phyloP scores from a whole-genome alignment of 2,329 filamentous ascomycete genomes.

The Didymella pomorum region DNA sequence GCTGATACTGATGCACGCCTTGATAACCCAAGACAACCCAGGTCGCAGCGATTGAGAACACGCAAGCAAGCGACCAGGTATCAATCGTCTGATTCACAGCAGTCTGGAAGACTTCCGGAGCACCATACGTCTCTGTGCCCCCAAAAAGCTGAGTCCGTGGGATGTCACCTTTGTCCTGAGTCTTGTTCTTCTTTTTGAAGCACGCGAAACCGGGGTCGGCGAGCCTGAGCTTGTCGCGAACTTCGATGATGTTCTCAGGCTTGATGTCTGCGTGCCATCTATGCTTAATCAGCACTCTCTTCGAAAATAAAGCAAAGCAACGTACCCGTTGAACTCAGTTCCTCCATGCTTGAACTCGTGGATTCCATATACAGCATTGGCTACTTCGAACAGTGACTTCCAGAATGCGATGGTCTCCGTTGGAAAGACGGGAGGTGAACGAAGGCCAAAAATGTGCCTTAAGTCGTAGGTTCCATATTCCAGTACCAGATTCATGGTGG shows the following conservation, averaged over 20 bases:
- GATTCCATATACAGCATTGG: background rate
- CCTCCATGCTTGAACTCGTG: background rate
- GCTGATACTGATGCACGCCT: background rate
- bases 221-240: background rate
- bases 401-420: background rate
- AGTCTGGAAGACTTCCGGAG: background rate
- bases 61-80: background rate
- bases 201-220: background rate
- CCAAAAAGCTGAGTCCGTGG: background rate
- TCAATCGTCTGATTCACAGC: background rate
- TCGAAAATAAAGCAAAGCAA: too few relatives aligned
- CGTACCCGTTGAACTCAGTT: background rate
- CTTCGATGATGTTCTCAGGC: background rate
- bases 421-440: background rate
- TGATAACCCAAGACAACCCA: background rate
- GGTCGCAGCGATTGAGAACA: background rate
- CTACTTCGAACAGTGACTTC: background rate
- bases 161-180: too few relatives aligned
- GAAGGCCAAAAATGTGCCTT: background rate
- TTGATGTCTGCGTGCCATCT: background rate
- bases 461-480: background rate
- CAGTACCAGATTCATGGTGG: background rate
- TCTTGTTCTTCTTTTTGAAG: background rate
- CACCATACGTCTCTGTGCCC: background rate
- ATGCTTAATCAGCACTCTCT: too few relatives aligned